Percentiles rank a stretch among this genome's conserved stretches.
phyloP scores from a whole-genome alignment of 2,329 filamentous ascomycete species.

The Penicillium sp. region DNA sequence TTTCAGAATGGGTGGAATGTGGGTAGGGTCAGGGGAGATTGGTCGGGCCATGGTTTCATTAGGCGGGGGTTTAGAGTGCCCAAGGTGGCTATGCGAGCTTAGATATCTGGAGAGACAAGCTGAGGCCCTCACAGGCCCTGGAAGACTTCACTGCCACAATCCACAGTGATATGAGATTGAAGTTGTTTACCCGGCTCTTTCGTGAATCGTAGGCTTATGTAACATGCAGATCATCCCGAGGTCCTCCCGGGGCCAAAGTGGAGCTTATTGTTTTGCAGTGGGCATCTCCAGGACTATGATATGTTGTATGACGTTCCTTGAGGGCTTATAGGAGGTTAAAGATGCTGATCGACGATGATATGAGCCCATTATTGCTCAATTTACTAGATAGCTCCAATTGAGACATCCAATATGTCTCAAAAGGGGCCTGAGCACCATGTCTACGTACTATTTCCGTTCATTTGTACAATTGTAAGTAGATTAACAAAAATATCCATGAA shows the following conservation, averaged over 20 bases:
- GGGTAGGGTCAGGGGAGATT: constrained; percentile 16
- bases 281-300: neutral
- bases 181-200: constrained; percentile 8
- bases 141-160: constrained; percentile 5
- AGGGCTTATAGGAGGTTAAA: neutral
- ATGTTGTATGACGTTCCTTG: neutral
- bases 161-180: neutral
- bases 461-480: neutral
- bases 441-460: neutral
- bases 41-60: constrained; percentile 30
- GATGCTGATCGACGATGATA: neutral
- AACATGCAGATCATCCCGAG: constrained; percentile 16
- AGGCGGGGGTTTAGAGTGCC: neutral
- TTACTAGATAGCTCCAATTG: constrained; percentile 4
- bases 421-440: constrained; percentile 8
- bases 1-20: constrained; percentile 39
- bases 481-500: neutral
- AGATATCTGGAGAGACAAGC: neutral
- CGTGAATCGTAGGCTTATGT: constrained; percentile 16
- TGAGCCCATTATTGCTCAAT: neutral
- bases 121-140: constrained; percentile 1
- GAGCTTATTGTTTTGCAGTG: constrained; percentile 4
- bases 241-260: neutral
- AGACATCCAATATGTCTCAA: constrained; percentile 10
- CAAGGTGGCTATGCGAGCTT: neutral